These are phyloP conservation scores for Ceratopteris richardii DNA, from an alignment of 75 land plant genomes.

Conservation along the genomic window DNA sequence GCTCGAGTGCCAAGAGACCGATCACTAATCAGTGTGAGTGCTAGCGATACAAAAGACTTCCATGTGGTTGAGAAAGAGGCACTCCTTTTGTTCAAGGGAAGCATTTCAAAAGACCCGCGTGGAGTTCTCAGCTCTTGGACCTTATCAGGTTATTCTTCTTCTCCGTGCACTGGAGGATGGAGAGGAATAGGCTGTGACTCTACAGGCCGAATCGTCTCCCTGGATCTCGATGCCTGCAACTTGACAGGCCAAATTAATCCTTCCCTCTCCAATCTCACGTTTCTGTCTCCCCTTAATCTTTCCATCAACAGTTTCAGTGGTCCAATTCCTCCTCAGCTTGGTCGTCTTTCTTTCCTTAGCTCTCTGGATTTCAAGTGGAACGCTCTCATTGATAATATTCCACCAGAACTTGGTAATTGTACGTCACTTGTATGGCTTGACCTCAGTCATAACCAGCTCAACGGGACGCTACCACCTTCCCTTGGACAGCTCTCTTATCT, in stretches of 20 bases:
- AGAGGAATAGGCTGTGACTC: conserved; percentile 43
- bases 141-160: conserved; percentile 7
- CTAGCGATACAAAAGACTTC: too few species aligned
- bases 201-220: conserved; percentile 11
- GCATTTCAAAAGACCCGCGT: conserved; percentile 28
- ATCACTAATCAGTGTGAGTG: too few species aligned
- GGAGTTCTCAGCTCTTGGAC: conserved; percentile 25
- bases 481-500: conserved; percentile 4
- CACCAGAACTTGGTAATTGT: conserved; percentile 40
- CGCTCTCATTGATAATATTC: conserved; percentile 55
- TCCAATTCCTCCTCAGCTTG: conserved; percentile 38
- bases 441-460: conserved; percentile 53
- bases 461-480: conserved; percentile 45
- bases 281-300: conserved; percentile 21
- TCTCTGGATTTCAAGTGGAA: conserved; percentile 61
- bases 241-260: conserved; percentile 36
- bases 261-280: conserved; percentile 12
- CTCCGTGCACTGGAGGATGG: conserved; percentile 33
- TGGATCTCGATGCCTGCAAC: conserved; percentile 26
- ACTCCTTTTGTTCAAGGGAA: conserved; percentile 31
- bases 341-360: conserved; percentile 43
- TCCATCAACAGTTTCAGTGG: conserved; percentile 27
- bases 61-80: conserved; percentile 26
- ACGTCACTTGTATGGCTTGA: conserved; percentile 48
- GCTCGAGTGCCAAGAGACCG: too few species aligned